phyloP scores from a whole-genome alignment of 306 rosid genomes.

The Psophocarpus tetragonolobus region DNA sequence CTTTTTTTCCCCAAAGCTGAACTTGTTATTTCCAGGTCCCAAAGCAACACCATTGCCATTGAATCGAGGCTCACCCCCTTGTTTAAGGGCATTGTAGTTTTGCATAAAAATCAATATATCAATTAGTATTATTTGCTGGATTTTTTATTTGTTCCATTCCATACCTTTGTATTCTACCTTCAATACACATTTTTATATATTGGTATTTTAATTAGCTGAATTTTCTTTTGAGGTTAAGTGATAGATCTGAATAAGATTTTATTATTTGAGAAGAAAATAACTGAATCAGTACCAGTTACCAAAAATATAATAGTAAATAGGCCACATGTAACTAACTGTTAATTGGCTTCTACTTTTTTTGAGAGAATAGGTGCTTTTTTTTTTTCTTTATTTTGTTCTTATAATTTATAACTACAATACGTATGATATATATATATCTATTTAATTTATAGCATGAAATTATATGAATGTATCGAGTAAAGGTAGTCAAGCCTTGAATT shows the following conservation, averaged over 20 bases:
- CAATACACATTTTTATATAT: conserved; percentile 1
- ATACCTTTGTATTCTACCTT: not conserved
- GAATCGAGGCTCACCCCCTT: not conserved
- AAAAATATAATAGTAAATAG: not conserved
- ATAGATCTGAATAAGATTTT: not conserved
- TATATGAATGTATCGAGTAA: conserved; percentile 23
- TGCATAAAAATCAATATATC: not conserved
- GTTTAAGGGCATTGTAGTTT: not conserved
- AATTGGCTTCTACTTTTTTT: not conserved
- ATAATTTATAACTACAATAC: not conserved
- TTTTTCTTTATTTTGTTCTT: conserved; percentile 12
- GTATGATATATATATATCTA: not conserved
- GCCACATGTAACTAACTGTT: not conserved
- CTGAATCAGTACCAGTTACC: no score
- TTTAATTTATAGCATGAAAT: not conserved
- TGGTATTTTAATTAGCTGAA: not conserved
- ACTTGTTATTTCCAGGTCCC: not conserved
- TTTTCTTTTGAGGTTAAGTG: not conserved
- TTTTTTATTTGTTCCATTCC: not conserved
- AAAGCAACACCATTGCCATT: not conserved
- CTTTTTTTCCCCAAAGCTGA: not conserved
- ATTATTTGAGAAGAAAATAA: not conserved
- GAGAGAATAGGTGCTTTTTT: not conserved
- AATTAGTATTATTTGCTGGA: conserved; percentile 2
- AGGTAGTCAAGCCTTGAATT: conserved; percentile 1